Evolutionary conservation across 352 stramenopile genomes (phyloP), one percentile per base, ranked within the genome.

Genomic region (Globisporangium mamillatum): DNA sequence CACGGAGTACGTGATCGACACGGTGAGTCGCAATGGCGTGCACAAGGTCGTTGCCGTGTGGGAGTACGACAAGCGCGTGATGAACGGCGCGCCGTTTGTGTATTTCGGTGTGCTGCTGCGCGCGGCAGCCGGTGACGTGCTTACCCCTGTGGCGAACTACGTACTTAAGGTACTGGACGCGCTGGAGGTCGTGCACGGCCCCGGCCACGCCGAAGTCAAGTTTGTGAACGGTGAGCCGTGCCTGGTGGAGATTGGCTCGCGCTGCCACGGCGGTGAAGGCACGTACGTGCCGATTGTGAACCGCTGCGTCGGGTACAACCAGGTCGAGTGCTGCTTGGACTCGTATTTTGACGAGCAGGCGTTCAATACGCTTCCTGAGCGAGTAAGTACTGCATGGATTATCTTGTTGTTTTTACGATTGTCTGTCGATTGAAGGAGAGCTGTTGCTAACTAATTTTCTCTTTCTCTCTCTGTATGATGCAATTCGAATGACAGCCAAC

Each of bases 11-110:
- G 97, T 98, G 6, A 84, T 99, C 16, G 97, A 99, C 80, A 97
- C 94, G 5, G 95, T 98, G 14, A 97, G 84, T 63, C 89, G 87
- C 58, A 80, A 97, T 70, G 97, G 97, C 5, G 74, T 94, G 61
- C 91, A 98, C 78, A 99, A 99, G 71, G 89, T 98, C 50, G 91
- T 92, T 36, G 97, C 95, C 22, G 86, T 99, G 14, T 99, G 97
- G 97, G 96, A 97, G 74, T 99, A 99, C 75, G 97, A 99, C 79
- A 99, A 99, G 82, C 84, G 88, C 8, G 90, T 97, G 46, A 98
- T 99, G 73, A 75, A 94, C 58, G 93, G 92, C 6, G 90, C 93
- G 79, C 99, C 44, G 20, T 99, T 98, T 74, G 97, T 99, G 10
- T 99, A 99, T 76, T 98, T 95, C 60, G 84, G 86, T 4, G 68